A percentile compares a stretch with the other conserved stretches of the same genome.
These are phyloP conservation scores for Aspergillus spinulosporus DNA, from an alignment of 2,329 filamentous ascomycete species.

Conservation along the genomic window DNA sequence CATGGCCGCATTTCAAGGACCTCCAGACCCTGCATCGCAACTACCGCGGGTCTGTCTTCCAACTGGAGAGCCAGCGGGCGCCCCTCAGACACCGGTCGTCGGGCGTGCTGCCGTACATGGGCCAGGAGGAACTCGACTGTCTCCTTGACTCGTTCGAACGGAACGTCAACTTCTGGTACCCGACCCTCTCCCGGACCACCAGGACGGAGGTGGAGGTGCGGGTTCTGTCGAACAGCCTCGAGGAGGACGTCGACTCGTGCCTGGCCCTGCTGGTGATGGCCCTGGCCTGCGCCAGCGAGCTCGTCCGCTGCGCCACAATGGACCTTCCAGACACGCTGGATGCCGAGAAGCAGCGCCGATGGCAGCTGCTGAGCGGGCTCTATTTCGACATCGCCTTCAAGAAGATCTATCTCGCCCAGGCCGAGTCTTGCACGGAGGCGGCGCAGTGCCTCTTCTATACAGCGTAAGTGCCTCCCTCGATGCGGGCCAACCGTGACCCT, in stretches of 20 bases:
- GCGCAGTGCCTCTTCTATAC: conserved; percentile 55
- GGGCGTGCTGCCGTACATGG: conserved; percentile 46
- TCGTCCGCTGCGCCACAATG: conserved; percentile 23
- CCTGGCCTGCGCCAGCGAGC: conserved; percentile 50
- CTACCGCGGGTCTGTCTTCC: conserved; percentile 49
- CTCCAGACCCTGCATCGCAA: conserved; percentile 48
- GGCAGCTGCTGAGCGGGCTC: conserved; percentile 42
- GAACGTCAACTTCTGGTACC: conserved; percentile 57
- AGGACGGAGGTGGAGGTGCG: conserved; percentile 35
- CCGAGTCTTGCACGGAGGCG: conserved; percentile 49
- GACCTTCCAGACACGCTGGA: conserved; percentile 23
- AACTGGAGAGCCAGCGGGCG: conserved; percentile 48
- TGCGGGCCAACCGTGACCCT: too few relatives aligned
- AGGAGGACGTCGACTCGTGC: conserved; percentile 44
- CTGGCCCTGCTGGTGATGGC: conserved; percentile 51
- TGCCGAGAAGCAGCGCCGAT: conserved; percentile 29
- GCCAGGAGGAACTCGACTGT: conserved; percentile 43
- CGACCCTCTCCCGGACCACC: conserved; percentile 48
- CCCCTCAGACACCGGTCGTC: conserved; percentile 32
- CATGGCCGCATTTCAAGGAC: conserved; percentile 53
- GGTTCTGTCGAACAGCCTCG: conserved; percentile 39
- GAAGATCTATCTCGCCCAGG: conserved; percentile 49
- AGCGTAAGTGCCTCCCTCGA: conserved; percentile 39
- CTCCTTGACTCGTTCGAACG: conserved; percentile 49
- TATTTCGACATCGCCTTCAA: conserved; percentile 52